Evolutionary conservation across 805 yeast species (phyloP).

Genomic region (Candida gorgasii): DNA sequence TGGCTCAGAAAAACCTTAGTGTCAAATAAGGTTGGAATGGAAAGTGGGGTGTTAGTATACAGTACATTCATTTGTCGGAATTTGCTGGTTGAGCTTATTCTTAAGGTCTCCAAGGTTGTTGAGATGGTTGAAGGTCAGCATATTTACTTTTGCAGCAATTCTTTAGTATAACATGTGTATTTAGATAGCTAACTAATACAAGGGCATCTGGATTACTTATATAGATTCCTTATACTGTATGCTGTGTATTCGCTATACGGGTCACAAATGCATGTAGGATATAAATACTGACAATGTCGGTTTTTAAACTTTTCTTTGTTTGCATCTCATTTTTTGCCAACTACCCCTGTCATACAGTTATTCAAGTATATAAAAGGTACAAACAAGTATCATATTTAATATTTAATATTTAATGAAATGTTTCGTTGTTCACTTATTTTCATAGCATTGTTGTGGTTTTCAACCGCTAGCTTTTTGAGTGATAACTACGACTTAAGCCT

Average conservation of each 20-base stretch:
- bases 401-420: background rate
- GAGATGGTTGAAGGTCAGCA: background rate
- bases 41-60: background rate
- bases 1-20: constrained; percentile 1
- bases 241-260: constrained; percentile 1
- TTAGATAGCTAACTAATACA: background rate
- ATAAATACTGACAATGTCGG: constrained; percentile 1
- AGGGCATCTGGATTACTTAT: background rate
- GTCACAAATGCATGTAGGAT: background rate
- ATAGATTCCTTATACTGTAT: background rate
- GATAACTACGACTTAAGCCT: constrained; percentile 1
- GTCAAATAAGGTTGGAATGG: constrained; percentile 1
- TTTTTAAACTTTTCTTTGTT: constrained; percentile 1
- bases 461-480: constrained; percentile 1
- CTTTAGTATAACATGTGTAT: background rate
- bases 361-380: background rate
- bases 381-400: background rate
- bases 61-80: background rate
- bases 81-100: background rate
- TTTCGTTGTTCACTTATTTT: constrained; percentile 1
- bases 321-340: background rate
- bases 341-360: constrained; percentile 1
- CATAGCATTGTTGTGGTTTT: constrained; percentile 2
- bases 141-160: background rate
- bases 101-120: background rate